Conservation (phyloP, 2,329 filamentous ascomycete species). For the Simplicillium aogashimaense region DNA sequence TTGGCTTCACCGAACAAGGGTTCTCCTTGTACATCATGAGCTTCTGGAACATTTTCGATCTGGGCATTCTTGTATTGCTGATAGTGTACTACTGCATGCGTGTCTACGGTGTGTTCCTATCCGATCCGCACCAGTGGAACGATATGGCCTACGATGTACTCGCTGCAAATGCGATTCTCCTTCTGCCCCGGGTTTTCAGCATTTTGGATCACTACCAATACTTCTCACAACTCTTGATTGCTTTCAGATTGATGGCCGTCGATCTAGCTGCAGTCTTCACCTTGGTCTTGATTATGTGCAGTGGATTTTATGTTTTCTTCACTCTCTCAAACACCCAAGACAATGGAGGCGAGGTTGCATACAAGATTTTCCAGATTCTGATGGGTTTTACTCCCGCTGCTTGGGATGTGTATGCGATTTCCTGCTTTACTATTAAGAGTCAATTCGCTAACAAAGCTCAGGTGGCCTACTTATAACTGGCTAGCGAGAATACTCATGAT, state of each 20-base stretch:
- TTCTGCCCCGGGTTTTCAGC: constrained; percentile 86
- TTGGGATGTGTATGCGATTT: constrained; percentile 64
- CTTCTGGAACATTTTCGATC: constrained; percentile 93
- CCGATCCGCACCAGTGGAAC: constrained; percentile 65
- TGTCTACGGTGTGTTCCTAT: constrained; percentile 75
- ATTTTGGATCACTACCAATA: constrained; percentile 92
- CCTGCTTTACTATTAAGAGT: neutral
- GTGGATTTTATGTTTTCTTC: constrained; percentile 93
- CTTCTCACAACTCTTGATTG: constrained; percentile 89
- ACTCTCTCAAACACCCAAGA: constrained; percentile 67
- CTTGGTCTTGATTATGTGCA: constrained; percentile 78
- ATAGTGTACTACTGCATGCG: constrained; percentile 85
- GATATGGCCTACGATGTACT: constrained; percentile 89
- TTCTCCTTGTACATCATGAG: constrained; percentile 96
- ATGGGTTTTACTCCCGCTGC: constrained; percentile 95
- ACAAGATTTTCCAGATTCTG: constrained; percentile 83
- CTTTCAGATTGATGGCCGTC: constrained; percentile 87
- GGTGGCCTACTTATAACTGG: constrained; percentile 64
- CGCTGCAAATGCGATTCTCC: constrained; percentile 77
- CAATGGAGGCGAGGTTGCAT: constrained; percentile 67
- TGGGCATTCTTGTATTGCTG: constrained; percentile 78
- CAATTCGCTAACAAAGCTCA: constrained; percentile 15
- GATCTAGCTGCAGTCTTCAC: constrained; percentile 79
- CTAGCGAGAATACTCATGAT: constrained; percentile 68
- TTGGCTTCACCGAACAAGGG: constrained; percentile 93